Conservation (phyloP, 257 asterid species). For the Jasminum sambac region DNA sequence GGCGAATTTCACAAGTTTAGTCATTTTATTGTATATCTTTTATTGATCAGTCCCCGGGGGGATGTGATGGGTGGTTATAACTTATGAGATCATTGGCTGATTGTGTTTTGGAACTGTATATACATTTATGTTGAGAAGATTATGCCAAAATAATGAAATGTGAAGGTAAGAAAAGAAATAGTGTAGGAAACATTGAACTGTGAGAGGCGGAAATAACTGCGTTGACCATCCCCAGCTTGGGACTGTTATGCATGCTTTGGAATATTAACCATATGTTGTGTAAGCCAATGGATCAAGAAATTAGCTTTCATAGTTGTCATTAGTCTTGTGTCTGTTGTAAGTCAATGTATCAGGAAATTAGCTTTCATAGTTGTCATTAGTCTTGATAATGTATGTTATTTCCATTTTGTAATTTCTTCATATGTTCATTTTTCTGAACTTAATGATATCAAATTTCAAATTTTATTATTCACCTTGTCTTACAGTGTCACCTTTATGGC, state of each 20-base stretch:
- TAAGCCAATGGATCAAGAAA: not conserved
- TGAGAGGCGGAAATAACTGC: constrained; percentile 2
- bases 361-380: not conserved
- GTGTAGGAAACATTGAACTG: not conserved
- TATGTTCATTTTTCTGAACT: not conserved
- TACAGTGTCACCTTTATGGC: constrained; percentile 27
- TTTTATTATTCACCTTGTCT: not conserved
- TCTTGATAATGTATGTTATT: not conserved
- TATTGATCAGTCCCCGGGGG: not conserved
- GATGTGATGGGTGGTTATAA: not conserved
- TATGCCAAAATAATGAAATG: not conserved
- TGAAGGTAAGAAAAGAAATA: not conserved
- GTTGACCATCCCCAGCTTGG: not conserved
- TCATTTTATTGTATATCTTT: not conserved
- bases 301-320: not conserved
- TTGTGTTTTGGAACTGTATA: not conserved
- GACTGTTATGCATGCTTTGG: not conserved
- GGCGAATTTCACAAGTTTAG: constrained; percentile 6
- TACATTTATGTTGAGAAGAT: not conserved
- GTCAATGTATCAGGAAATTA: not conserved
- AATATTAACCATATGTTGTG: not conserved
- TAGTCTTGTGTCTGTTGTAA: no score
- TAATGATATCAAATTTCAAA: not conserved
- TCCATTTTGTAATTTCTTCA: not conserved
- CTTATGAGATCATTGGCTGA: not conserved